Conservation (phyloP, 2,329 filamentous ascomycete genomes). For the Xylaria hypoxylon region DNA sequence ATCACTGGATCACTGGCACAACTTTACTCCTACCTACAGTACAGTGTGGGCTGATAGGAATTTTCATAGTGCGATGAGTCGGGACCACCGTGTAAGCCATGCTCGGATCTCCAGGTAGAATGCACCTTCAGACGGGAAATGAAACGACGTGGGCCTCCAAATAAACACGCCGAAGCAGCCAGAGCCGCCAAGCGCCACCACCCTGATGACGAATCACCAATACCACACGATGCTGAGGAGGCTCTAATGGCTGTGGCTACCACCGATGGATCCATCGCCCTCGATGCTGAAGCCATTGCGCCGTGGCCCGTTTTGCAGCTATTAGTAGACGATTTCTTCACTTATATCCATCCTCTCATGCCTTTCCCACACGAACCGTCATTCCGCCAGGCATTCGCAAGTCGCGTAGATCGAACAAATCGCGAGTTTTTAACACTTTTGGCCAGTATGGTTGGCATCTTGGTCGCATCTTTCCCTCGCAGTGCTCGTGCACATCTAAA, state of each 20-base stretch:
- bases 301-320: slow-evolving; percentile 75
- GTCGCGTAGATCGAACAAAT: slow-evolving; percentile 73
- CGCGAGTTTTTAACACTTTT: slow-evolving; percentile 76
- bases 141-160: slow-evolving; percentile 69
- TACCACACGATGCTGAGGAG: slow-evolving; percentile 62
- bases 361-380: slow-evolving; percentile 84
- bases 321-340: slow-evolving; percentile 85
- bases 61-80: slow-evolving; percentile 62
- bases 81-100: slow-evolving; percentile 67
- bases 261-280: slow-evolving; percentile 53
- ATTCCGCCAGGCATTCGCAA: slow-evolving; percentile 75
- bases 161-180: slow-evolving; percentile 68
- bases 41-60: slow-evolving; percentile 1
- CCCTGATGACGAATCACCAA: slow-evolving; percentile 54
- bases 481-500: slow-evolving; percentile 78
- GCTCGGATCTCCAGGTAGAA: slow-evolving; percentile 66
- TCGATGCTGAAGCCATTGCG: slow-evolving; percentile 77
- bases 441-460: slow-evolving; percentile 77
- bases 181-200: slow-evolving; percentile 64
- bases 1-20: neutral
- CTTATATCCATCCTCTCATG: slow-evolving; percentile 80
- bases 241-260: slow-evolving; percentile 60
- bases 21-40: neutral
- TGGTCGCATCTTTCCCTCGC: slow-evolving; percentile 82
- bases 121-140: slow-evolving; percentile 69